phyloP scores from a whole-genome alignment of 441 rosid genomes.

The Viola pubescens region DNA sequence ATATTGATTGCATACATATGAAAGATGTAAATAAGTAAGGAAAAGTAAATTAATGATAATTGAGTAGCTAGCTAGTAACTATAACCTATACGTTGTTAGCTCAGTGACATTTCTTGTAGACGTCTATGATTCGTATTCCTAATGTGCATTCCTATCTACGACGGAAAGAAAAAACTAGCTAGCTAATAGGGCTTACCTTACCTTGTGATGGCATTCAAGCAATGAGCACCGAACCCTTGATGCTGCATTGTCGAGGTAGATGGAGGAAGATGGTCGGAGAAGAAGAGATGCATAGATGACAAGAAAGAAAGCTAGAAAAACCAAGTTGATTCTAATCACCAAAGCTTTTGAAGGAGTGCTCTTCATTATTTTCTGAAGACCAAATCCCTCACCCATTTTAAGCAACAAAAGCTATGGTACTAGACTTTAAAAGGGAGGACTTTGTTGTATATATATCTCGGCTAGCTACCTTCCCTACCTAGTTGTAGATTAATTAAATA shows the following conservation, averaged over 20 bases:
- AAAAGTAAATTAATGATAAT: neutral
- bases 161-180: neutral
- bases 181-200: constrained; percentile 61
- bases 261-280: constrained; percentile 55
- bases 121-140: too few species aligned
- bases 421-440: constrained; percentile 2
- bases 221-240: constrained; percentile 67
- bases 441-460: constrained; percentile 10
- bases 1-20: too few species aligned
- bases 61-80: too few species aligned
- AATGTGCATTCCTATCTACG: too few species aligned
- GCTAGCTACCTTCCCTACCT: constrained; percentile 7
- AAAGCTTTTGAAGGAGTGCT: constrained; percentile 51
- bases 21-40: neutral
- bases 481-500: neutral
- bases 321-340: constrained; percentile 55
- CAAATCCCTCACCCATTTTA: constrained; percentile 41
- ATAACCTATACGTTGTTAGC: too few species aligned
- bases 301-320: constrained; percentile 56
- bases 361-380: constrained; percentile 40
- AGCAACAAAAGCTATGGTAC: neutral
- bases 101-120: too few species aligned
- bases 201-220: constrained; percentile 81
- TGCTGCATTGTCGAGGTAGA: constrained; percentile 47
- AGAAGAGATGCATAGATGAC: constrained; percentile 45